Percentiles rank a stretch among this genome's conserved stretches.
These are phyloP conservation scores for Pelargonium citronellum DNA, from an alignment of 441 rosid genomes.

Conservation along the genomic window DNA sequence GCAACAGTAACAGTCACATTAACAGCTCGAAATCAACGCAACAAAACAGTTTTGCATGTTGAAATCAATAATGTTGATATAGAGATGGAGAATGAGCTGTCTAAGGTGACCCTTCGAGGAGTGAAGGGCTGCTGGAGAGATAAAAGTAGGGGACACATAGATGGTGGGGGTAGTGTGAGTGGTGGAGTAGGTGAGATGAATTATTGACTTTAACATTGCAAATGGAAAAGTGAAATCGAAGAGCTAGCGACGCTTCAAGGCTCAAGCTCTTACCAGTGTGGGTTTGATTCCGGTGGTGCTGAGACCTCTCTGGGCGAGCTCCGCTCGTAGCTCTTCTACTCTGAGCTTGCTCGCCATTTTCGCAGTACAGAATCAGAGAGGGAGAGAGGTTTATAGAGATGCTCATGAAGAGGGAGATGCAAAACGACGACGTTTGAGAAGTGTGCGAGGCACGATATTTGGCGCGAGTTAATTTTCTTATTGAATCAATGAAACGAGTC, in stretches of 20 bases:
- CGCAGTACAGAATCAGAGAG: background rate
- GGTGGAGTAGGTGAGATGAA: too few relatives aligned
- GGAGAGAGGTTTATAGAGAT: background rate
- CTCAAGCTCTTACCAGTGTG: slow-evolving; percentile 33
- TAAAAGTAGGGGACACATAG: too few relatives aligned
- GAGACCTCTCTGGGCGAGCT: slow-evolving; percentile 58
- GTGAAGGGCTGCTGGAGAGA: too few relatives aligned
- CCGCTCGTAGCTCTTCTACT: slow-evolving; percentile 57
- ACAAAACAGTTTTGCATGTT: background rate
- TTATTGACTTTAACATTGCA: too few relatives aligned
- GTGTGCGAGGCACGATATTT: slow-evolving; percentile 5
- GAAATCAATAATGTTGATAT: too few relatives aligned
- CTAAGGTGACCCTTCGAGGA: too few relatives aligned
- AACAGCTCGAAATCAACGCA: background rate
- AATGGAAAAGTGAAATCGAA: slow-evolving; percentile 3
- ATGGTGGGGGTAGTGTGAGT: too few relatives aligned
- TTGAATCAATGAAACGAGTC: background rate
- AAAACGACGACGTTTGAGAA: background rate
- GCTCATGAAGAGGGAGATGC: background rate
- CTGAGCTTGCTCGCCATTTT: slow-evolving; percentile 47
- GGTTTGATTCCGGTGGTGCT: slow-evolving; percentile 44
- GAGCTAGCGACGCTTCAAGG: background rate
- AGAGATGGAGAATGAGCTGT: too few relatives aligned
- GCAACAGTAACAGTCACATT: background rate
- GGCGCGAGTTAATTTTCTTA: slow-evolving; percentile 3